A percentile compares a stretch with the other conserved stretches of the same genome.
Evolutionary conservation across 805 yeast species (phyloP).

Genomic region (Clavispora phyllophila): DNA sequence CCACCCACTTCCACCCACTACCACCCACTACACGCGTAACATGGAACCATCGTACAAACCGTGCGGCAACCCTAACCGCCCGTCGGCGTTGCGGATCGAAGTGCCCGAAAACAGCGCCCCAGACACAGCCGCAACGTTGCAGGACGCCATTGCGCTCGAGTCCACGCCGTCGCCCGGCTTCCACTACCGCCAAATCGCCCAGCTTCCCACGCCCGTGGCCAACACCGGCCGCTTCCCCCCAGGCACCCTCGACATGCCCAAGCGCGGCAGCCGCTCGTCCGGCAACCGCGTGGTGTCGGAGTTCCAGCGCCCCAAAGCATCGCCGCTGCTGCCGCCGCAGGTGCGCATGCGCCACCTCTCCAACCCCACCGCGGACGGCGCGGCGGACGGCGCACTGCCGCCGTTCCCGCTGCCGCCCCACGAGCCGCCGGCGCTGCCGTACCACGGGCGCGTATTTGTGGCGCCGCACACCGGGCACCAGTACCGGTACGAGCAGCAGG

Average conservation of each 20-base stretch:
- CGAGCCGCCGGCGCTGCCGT: conserved; percentile 3
- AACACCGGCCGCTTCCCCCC: conserved; percentile 8
- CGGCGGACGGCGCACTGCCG: not conserved
- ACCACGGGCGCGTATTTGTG: conserved; percentile 5
- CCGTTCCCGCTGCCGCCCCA: conserved; percentile 11
- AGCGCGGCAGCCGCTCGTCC: conserved; percentile 1
- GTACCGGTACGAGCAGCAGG: conserved; percentile 17
- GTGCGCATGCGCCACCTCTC: conserved; percentile 8
- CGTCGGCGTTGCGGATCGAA: not conserved
- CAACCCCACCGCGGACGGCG: conserved; percentile 4
- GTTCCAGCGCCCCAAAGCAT: conserved; percentile 3
- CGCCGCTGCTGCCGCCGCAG: conserved; percentile 1
- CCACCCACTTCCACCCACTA: too few species aligned
- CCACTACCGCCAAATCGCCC: conserved; percentile 31
- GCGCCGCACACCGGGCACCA: conserved; percentile 7
- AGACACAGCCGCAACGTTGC: conserved; percentile 1
- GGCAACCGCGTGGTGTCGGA: conserved; percentile 11
- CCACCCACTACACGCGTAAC: not conserved
- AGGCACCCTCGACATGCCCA: conserved; percentile 6
- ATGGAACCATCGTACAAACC: not conserved
- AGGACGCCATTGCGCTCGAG: conserved; percentile 7
- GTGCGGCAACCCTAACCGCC: not conserved
- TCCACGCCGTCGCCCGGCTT: not conserved
- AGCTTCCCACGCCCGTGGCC: conserved; percentile 42
- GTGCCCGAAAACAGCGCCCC: not conserved